These are phyloP conservation scores for Dinochytrium kinnereticum DNA, from an alignment of 371 early-diverging fungal genomes.

Conservation along the genomic window DNA sequence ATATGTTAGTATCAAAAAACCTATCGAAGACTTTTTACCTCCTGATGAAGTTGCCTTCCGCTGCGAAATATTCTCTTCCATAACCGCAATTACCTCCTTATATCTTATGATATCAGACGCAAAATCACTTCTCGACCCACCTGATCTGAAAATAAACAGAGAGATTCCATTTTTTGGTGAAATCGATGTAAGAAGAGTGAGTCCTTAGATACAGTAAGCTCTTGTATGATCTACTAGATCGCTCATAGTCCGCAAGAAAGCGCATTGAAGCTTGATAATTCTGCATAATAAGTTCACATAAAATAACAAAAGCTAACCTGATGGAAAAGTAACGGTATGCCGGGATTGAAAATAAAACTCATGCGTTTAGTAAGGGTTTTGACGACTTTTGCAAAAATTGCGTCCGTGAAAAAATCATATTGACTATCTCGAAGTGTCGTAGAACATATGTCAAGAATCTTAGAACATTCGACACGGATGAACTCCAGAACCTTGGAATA, in stretches of 20 bases:
- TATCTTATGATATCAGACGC: slow-evolving; percentile 45
- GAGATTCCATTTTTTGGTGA: slow-evolving; percentile 78
- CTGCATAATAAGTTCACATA: not conserved
- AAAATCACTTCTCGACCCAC: slow-evolving; percentile 39
- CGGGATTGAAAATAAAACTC: slow-evolving; percentile 67
- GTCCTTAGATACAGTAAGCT: slow-evolving; percentile 63
- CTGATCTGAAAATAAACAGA: slow-evolving; percentile 76
- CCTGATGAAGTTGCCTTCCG: too few species aligned
- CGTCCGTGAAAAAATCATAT: slow-evolving; percentile 73
- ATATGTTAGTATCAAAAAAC: too few species aligned
- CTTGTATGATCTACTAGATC: slow-evolving; percentile 33
- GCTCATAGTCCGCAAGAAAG: slow-evolving; percentile 15
- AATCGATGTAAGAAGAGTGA: slow-evolving; percentile 67
- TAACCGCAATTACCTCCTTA: slow-evolving; percentile 55
- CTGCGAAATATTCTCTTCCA: too few species aligned
- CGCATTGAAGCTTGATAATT: slow-evolving; percentile 14
- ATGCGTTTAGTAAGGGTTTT: slow-evolving; percentile 54
- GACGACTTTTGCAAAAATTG: slow-evolving; percentile 64
- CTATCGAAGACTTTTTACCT: too few species aligned
- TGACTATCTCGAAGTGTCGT: slow-evolving; percentile 17
- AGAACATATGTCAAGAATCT: slow-evolving; percentile 64
- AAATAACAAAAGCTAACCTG: slow-evolving; percentile 48
- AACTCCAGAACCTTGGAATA: slow-evolving; percentile 66
- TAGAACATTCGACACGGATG: slow-evolving; percentile 55
- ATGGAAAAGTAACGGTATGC: slow-evolving; percentile 76